Base-by-base conservation (phyloP, 2,329 filamentous ascomycete genomes). In the Fusarium phyllophilum region DNA sequence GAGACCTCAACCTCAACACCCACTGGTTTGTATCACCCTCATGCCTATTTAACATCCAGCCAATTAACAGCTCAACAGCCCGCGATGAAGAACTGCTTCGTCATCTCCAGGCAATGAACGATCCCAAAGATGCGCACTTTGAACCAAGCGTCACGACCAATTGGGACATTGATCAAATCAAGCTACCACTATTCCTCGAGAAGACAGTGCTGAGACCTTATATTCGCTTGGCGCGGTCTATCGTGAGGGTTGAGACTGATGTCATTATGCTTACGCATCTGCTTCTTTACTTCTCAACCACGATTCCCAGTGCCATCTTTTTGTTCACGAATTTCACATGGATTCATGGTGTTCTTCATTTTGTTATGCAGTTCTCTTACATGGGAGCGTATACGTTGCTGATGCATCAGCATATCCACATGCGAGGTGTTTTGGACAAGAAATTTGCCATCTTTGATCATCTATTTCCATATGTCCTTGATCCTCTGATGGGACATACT, bases 341-440 rank as follows among this genome's bases (percentile, higher is more conserved):
- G 83, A 74, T 88, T 42, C 93, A 95, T 80, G 93, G 88, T 15
- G 75, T 93, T 22, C 74, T 90, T 34, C 93, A 96, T 78, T 85
- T 87, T 60, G 77, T 88, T 15, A 90, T 94, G 85, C 90, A 93
- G 76, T 83, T 88, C 39, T 93, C 87, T 79, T 95, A 91, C 78
- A 89, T 91, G 59, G 93, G 93, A 13, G 86, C 91, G 4, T 96
- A 94, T 82, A 96, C 93, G 1, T 85, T 96, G 42, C 90, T 96
- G 89, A 93, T 93, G 87, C 93, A 96, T 78, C 93, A 96, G 78
- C 93, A 96, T 80, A 95, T 96, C 75, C 93, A 96, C 80, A 90
- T 90, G 85, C 87, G 90, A 51, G 93, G 93, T 22, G 85, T 95
- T 7, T 82, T 95, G 41, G 82, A 85, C 31, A 89, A 88, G 76